A percentile compares a stretch with the other conserved stretches of the same genome.
These are phyloP conservation scores for Blastobotrys indianensis DNA, from an alignment of 1,139 yeast genomes.

Conservation along the genomic window DNA sequence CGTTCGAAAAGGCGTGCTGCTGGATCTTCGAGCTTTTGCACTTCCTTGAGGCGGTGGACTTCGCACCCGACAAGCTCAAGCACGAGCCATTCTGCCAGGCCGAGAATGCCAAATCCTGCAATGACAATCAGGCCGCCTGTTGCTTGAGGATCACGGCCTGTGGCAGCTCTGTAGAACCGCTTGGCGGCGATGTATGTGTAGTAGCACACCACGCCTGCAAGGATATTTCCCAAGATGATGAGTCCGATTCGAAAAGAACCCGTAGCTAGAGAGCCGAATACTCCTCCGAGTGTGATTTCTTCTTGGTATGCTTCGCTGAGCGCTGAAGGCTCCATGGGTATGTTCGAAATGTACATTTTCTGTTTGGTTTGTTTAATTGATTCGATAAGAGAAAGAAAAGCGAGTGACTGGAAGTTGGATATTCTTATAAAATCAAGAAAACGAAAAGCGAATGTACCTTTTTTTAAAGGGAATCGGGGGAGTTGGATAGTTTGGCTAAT, in stretches of 20 bases:
- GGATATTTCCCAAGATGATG: conserved; percentile 6
- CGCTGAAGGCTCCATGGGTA: conserved; percentile 9
- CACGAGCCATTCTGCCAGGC: conserved; percentile 3
- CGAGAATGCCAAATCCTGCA: conserved; percentile 4
- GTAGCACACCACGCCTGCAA: conserved; percentile 2
- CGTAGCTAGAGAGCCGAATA: conserved; percentile 7
- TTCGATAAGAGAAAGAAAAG: neutral
- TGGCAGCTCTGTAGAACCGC: conserved; percentile 6
- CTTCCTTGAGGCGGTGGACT: conserved; percentile 4
- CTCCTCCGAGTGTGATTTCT: conserved; percentile 4
- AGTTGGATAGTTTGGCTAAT: too few species aligned
- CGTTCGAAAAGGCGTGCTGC: conserved; percentile 8
- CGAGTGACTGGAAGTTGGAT: conserved; percentile 6
- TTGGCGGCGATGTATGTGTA: conserved; percentile 5
- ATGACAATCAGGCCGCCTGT: conserved; percentile 9
- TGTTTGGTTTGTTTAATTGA: neutral
- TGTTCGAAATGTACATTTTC: conserved; percentile 10
- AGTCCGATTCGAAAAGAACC: conserved; percentile 5
- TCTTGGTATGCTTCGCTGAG: conserved; percentile 8
- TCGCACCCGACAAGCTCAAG: conserved; percentile 5
- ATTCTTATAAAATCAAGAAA: too few species aligned
- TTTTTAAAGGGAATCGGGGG: too few species aligned
- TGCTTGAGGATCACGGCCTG: conserved; percentile 9
- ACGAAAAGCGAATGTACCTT: too few species aligned
- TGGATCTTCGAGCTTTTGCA: neutral